These are phyloP conservation scores for Chaetoscypha palmicola DNA, from an alignment of 2,329 filamentous ascomycete genomes.

Conservation along the genomic window DNA sequence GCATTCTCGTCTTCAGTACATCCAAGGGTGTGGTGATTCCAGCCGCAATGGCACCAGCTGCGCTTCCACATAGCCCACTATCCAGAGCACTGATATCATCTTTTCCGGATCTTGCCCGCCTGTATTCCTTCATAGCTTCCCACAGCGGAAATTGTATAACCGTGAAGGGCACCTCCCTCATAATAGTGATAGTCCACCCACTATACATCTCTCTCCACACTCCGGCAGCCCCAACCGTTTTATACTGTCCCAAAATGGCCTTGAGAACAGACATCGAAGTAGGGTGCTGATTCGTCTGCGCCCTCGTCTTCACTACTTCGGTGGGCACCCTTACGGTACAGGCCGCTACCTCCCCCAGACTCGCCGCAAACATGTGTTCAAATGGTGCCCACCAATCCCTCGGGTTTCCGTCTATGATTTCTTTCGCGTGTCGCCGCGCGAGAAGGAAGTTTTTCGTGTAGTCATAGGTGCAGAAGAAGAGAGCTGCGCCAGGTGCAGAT, in stretches of 20 bases:
- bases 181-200: slow-evolving; percentile 85
- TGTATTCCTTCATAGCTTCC: slow-evolving; percentile 81
- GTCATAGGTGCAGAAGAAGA: slow-evolving; percentile 97
- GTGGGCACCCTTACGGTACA: slow-evolving; percentile 90
- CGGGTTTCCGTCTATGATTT: slow-evolving; percentile 22
- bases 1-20: slow-evolving; percentile 93
- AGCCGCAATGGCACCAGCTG: slow-evolving; percentile 79
- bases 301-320: slow-evolving; percentile 94
- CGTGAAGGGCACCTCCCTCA: slow-evolving; percentile 95
- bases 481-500: slow-evolving; percentile 85
- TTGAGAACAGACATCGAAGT: slow-evolving; percentile 59
- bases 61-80: slow-evolving; percentile 76
- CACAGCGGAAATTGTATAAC: slow-evolving; percentile 96
- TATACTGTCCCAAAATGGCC: slow-evolving; percentile 55
- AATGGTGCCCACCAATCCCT: slow-evolving; percentile 31
- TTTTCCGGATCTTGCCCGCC: slow-evolving; percentile 38
- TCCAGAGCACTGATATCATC: slow-evolving; percentile 60
- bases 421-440: slow-evolving; percentile 22
- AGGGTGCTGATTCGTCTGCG: slow-evolving; percentile 79
- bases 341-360: slow-evolving; percentile 81
- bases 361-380: slow-evolving; percentile 79
- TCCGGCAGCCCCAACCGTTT: slow-evolving; percentile 39
- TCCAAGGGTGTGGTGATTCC: slow-evolving; percentile 88
- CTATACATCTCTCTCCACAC: slow-evolving; percentile 84
- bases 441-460: slow-evolving; percentile 53